phyloP scores from a whole-genome alignment of 805 yeast species.

The Barnettozyma populi region DNA sequence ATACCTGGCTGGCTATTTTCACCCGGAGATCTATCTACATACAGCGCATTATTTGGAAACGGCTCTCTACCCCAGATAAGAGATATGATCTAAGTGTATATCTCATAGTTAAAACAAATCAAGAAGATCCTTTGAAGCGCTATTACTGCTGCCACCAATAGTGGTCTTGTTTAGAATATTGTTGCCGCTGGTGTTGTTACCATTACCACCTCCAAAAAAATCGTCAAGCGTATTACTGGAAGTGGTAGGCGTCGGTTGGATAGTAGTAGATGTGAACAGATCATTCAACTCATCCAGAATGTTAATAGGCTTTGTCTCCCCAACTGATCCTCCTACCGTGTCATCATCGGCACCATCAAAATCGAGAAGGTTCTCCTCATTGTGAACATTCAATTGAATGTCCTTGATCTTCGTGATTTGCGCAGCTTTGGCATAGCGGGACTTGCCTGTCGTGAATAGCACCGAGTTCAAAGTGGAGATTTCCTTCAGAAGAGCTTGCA shows the following conservation, averaged over 20 bases:
- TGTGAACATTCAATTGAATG: slow-evolving; percentile 67
- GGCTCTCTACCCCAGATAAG: too few relatives aligned
- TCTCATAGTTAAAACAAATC: slow-evolving; percentile 16
- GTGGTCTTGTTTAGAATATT: slow-evolving; percentile 2
- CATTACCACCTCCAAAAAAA: not conserved
- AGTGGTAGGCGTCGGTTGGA: slow-evolving; percentile 20
- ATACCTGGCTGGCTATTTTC: too few relatives aligned
- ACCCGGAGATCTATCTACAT: too few relatives aligned
- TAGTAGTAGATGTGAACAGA: slow-evolving; percentile 43
- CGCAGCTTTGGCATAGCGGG: slow-evolving; percentile 29
- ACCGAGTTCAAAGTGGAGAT: slow-evolving; percentile 84
- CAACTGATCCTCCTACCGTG: slow-evolving; percentile 12
- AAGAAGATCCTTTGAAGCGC: slow-evolving; percentile 17
- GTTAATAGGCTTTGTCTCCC: slow-evolving; percentile 27
- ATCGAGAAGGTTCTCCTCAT: slow-evolving; percentile 83
- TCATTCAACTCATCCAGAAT: slow-evolving; percentile 74
- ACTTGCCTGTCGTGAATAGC: slow-evolving; percentile 71
- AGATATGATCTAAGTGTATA: not conserved
- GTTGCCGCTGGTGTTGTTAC: too few relatives aligned
- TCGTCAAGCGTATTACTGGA: slow-evolving; percentile 3
- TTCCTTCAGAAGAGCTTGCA: slow-evolving; percentile 67
- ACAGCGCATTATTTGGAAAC: too few relatives aligned
- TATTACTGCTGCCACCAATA: not conserved
- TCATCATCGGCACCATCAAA: slow-evolving; percentile 56
- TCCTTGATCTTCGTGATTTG: slow-evolving; percentile 66